Evolutionary conservation across 1,284 basidiomycete species (phyloP).

Genomic region (Naganishia sp.): DNA sequence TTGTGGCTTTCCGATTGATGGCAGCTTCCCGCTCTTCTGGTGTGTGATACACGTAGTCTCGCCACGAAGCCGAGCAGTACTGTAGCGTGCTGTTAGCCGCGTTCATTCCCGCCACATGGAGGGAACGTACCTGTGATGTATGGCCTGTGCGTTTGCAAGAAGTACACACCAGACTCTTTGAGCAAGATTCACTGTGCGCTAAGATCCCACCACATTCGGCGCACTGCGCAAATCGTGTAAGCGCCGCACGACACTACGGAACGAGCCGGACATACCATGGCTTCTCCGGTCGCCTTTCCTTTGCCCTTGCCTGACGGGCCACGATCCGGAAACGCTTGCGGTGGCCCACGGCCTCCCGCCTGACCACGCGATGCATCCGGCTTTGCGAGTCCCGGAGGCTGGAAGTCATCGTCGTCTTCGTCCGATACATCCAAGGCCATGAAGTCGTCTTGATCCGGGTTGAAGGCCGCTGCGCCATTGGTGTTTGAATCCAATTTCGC

Average conservation of each 20-base stretch:
- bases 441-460: constrained; percentile 23
- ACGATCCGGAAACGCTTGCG: background rate
- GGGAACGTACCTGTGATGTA: constrained; percentile 2
- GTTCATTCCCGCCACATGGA: background rate
- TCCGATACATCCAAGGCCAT: constrained; percentile 21
- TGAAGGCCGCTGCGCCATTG: constrained; percentile 1
- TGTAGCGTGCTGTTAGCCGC: background rate
- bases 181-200: constrained; percentile 14
- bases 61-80: constrained; percentile 22
- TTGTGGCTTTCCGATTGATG: constrained; percentile 7
- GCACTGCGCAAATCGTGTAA: background rate
- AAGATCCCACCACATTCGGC: constrained; percentile 24
- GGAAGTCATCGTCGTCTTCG: constrained; percentile 9
- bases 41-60: constrained; percentile 20
- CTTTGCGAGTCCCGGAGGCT: background rate
- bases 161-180: constrained; percentile 2
- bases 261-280: constrained; percentile 11
- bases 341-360: background rate
- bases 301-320: constrained; percentile 13
- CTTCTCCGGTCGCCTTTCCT: constrained; percentile 8
- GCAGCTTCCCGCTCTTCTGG: constrained; percentile 19
- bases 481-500: background rate
- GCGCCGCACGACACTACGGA: background rate
- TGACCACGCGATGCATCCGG: background rate
- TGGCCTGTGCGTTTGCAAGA: constrained; percentile 12